Percentiles rank a stretch among this genome's conserved stretches.
Conservation (phyloP, 768 basidiomycete species). For the Termitomyces eurrhizus region DNA sequence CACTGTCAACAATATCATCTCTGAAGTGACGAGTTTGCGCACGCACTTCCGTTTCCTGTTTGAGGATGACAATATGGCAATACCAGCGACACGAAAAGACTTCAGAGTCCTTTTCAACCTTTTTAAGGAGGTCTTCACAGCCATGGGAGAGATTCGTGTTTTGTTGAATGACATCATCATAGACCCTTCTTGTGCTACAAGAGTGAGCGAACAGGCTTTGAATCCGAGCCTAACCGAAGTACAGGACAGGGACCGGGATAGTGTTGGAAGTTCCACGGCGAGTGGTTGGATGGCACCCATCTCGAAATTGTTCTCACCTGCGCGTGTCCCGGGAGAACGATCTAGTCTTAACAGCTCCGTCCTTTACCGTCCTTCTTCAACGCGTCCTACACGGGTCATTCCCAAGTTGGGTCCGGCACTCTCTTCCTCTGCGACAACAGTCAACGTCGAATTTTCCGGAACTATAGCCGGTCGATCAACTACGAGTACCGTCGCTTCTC, state of each 20-base stretch:
- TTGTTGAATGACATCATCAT: slow-evolving; percentile 87
- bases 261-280: slow-evolving; percentile 24
- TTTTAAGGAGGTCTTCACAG: slow-evolving; percentile 78
- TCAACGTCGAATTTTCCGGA: slow-evolving; percentile 94
- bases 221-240: slow-evolving; percentile 50
- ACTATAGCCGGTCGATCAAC: slow-evolving; percentile 42
- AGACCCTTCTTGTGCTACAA: slow-evolving; percentile 73
- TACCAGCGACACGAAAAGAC: slow-evolving; percentile 71
- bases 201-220: slow-evolving; percentile 68
- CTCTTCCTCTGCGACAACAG: slow-evolving; percentile 85
- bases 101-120: slow-evolving; percentile 79
- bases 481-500: slow-evolving; percentile 32
- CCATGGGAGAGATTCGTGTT: slow-evolving; percentile 77
- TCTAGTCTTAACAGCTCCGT: slow-evolving; percentile 19
- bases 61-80: slow-evolving; percentile 69
- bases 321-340: slow-evolving; percentile 16
- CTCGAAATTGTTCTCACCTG: slow-evolving; percentile 65
- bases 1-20: slow-evolving; percentile 70
- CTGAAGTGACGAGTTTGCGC: slow-evolving; percentile 69
- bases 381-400: slow-evolving; percentile 42
- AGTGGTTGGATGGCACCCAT: slow-evolving; percentile 83
- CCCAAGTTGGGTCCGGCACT: slow-evolving; percentile 85
- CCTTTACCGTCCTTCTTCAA: slow-evolving; percentile 10
- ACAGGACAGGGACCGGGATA: slow-evolving; percentile 32
- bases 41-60: slow-evolving; percentile 66